phyloP scores from a whole-genome alignment of 1,284 basidiomycete genomes.

The Coniferiporia sulphurascens region DNA sequence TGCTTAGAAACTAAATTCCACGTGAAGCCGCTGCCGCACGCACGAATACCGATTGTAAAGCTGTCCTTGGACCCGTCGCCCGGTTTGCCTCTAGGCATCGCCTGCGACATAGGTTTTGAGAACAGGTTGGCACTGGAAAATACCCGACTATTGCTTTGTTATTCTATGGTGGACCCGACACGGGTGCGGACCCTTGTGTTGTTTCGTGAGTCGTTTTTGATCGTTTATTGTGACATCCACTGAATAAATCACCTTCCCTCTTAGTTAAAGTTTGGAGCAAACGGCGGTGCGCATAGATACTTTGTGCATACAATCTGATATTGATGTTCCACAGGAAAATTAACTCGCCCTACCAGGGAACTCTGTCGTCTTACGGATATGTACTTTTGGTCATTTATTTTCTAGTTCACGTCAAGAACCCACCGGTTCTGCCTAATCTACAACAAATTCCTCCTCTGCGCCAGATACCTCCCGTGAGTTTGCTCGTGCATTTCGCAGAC shows the following conservation, averaged over 20 bases:
- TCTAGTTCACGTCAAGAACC: conserved; percentile 94
- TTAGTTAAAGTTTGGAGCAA: conserved; percentile 99
- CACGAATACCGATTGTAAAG: conserved; percentile 98
- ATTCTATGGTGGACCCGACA: conserved; percentile 95
- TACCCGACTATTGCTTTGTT: conserved; percentile 92
- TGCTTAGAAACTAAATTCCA: conserved; percentile 88
- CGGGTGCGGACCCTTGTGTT: conserved; percentile 92
- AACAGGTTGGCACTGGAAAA: conserved; percentile 96
- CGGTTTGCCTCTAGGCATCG: conserved; percentile 85
- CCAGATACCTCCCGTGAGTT: conserved; percentile 63
- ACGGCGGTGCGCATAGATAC: conserved; percentile 54
- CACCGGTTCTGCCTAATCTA: conserved; percentile 87
- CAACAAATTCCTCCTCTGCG: conserved; percentile 85
- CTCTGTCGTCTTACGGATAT: conserved; percentile 96
- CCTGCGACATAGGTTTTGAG: conserved; percentile 98
- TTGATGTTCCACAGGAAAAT: conserved; percentile 66
- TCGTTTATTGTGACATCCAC: conserved; percentile 12
- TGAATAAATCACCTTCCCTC: neutral
- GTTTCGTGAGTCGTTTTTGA: conserved; percentile 66
- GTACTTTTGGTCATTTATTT: conserved; percentile 97
- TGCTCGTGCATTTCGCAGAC: neutral
- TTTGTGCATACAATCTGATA: neutral
- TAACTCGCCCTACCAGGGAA: conserved; percentile 96
- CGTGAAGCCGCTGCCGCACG: conserved; percentile 94
- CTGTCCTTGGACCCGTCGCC: conserved; percentile 88